These are phyloP conservation scores for Spizellomyces punctatus DNA, from an alignment of 192 early-diverging fungal genomes.

Conservation along the genomic window DNA sequence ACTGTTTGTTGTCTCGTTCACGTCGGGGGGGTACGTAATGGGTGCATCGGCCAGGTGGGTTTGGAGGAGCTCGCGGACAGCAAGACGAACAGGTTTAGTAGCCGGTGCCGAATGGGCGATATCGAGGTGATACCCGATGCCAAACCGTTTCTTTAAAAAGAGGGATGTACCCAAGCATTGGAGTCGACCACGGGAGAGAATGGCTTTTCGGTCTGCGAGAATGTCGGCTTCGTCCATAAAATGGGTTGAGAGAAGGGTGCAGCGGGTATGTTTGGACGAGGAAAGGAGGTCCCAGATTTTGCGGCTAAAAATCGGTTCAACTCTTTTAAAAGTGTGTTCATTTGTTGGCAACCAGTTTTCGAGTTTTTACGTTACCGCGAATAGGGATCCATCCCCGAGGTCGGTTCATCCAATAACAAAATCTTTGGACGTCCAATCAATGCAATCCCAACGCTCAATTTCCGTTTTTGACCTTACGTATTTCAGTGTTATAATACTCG, in stretches of 20 bases:
- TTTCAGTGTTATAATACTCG: slow-evolving; percentile 1
- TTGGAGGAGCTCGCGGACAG: no score
- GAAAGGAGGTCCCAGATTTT: slow-evolving; percentile 60
- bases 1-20: no score
- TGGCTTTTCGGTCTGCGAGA: slow-evolving; percentile 61
- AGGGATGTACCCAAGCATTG: slow-evolving; percentile 65
- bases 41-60: no score
- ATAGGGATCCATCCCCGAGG: slow-evolving; percentile 73
- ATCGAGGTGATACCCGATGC: slow-evolving; percentile 62
- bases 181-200: slow-evolving; percentile 67
- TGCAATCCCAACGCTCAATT: slow-evolving; percentile 81
- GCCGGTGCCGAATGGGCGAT: not conserved
- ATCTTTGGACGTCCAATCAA: slow-evolving; percentile 78
- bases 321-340: no score
- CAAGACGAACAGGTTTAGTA: no score
- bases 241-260: slow-evolving; percentile 61
- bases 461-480: slow-evolving; percentile 73
- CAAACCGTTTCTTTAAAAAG: slow-evolving; percentile 69
- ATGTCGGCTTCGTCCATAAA: slow-evolving; percentile 74
- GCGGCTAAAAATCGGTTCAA: slow-evolving; percentile 64
- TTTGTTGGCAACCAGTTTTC: no score
- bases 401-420: slow-evolving; percentile 89
- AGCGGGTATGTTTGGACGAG: slow-evolving; percentile 56
- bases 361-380: slow-evolving; percentile 19
- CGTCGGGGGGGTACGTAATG: no score